These are phyloP conservation scores for Rhizophlyctis rosea DNA, from an alignment of 192 early-diverging fungal genomes.

Conservation along the genomic window DNA sequence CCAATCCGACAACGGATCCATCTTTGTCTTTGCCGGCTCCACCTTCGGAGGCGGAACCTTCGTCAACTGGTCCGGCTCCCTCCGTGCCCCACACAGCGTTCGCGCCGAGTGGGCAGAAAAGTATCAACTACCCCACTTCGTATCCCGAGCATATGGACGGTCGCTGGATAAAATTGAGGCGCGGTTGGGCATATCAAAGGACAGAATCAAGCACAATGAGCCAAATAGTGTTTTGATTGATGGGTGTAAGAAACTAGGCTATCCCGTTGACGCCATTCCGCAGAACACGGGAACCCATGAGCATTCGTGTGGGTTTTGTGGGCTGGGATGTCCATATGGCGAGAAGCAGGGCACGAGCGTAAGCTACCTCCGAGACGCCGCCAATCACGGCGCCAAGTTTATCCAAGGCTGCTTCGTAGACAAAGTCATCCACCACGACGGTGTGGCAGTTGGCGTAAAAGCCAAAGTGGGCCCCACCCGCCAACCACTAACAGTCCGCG, in stretches of 20 bases:
- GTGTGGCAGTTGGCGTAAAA: slow-evolving; percentile 56
- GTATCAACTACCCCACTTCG: slow-evolving; percentile 59
- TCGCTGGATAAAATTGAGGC: slow-evolving; percentile 54
- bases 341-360: slow-evolving; percentile 65
- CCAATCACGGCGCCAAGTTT: slow-evolving; percentile 59
- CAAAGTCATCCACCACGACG: slow-evolving; percentile 50
- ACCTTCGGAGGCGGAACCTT: slow-evolving; percentile 76
- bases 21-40: slow-evolving; percentile 57
- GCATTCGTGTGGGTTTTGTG: slow-evolving; percentile 65
- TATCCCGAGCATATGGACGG: slow-evolving; percentile 44
- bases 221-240: slow-evolving; percentile 64
- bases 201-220: slow-evolving; percentile 57
- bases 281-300: slow-evolving; percentile 58
- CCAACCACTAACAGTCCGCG: slow-evolving; percentile 39
- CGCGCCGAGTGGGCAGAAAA: slow-evolving; percentile 71
- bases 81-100: slow-evolving; percentile 56
- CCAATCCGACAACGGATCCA: slow-evolving; percentile 46
- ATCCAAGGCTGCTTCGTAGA: slow-evolving; percentile 56
- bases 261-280: slow-evolving; percentile 49
- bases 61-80: slow-evolving; percentile 63
- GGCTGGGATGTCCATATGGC: slow-evolving; percentile 66
- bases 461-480: slow-evolving; percentile 30
- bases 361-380: slow-evolving; percentile 70
- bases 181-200: slow-evolving; percentile 54
- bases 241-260: slow-evolving; percentile 66